These are phyloP conservation scores for Lithospermum erythrorhizon DNA, from an alignment of 257 asterid genomes.

Conservation along the genomic window DNA sequence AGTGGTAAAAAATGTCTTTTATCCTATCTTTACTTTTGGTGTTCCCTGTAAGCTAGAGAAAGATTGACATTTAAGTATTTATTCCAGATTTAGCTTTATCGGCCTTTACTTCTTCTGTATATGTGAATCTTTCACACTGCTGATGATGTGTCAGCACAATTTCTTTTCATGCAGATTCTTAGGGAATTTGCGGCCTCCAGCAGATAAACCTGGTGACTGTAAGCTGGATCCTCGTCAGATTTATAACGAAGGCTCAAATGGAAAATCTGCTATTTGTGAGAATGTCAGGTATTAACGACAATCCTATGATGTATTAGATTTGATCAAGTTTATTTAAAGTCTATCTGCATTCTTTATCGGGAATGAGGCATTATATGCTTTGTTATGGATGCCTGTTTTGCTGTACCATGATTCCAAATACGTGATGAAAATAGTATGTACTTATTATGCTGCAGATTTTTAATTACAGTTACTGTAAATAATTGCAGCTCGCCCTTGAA, in stretches of 20 bases:
- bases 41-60: too few relatives aligned
- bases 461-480: too few relatives aligned
- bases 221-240: slow-evolving; percentile 68
- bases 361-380: neutral
- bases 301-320: neutral
- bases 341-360: neutral
- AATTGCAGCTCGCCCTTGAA: too few relatives aligned
- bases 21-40: too few relatives aligned
- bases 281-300: slow-evolving; percentile 40
- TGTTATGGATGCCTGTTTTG: neutral
- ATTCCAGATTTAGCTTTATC: too few relatives aligned
- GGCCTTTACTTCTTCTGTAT: neutral
- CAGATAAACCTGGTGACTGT: slow-evolving; percentile 80
- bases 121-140: neutral
- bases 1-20: too few relatives aligned
- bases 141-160: slow-evolving; percentile 3
- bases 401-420: too few relatives aligned
- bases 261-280: slow-evolving; percentile 34
- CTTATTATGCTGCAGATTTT: too few relatives aligned
- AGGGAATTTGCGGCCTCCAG: slow-evolving; percentile 83
- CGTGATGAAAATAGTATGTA: too few relatives aligned
- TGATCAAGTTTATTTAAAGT: neutral
- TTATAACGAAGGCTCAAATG: slow-evolving; percentile 44
- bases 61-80: too few relatives aligned
- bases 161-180: slow-evolving; percentile 74